Evolutionary conservation across 2,329 filamentous ascomycete species (phyloP).

Genomic region (Keithomyces neogunnii): DNA sequence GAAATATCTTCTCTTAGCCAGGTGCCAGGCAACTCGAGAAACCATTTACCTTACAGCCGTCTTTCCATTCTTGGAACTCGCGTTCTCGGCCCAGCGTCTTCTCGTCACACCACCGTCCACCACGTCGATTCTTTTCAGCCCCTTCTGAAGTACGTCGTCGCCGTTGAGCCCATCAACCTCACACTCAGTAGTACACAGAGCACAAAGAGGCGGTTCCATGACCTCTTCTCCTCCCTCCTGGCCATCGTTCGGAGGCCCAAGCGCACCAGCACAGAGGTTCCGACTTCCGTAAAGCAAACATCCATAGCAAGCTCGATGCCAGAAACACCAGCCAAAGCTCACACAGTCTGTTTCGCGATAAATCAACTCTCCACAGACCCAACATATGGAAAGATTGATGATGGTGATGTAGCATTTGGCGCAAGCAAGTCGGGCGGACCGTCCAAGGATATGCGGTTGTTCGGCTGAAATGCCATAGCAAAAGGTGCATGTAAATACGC

Average conservation of each 20-base stretch:
- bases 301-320: conserved; percentile 48
- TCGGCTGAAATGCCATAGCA: conserved; percentile 36
- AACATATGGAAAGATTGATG: conserved; percentile 47
- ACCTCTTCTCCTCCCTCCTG: conserved; percentile 30
- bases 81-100: conserved; percentile 26
- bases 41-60: not conserved
- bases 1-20: conserved; percentile 11
- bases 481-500: conserved; percentile 45
- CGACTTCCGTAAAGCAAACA: conserved; percentile 43
- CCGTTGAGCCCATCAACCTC: conserved; percentile 26
- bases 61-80: conserved; percentile 13
- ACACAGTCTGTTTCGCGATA: conserved; percentile 45
- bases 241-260: conserved; percentile 26
- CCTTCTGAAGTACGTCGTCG: conserved; percentile 28
- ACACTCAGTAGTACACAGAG: conserved; percentile 32
- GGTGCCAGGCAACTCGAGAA: not conserved
- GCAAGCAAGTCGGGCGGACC: conserved; percentile 40
- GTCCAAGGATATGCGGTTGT: conserved; percentile 33
- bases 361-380: conserved; percentile 48
- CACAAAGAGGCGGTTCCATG: conserved; percentile 39
- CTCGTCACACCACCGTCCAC: conserved; percentile 39
- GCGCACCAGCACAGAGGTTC: conserved; percentile 25
- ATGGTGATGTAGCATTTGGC: conserved; percentile 36
- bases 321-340: conserved; percentile 53
- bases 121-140: conserved; percentile 32